Evolutionary conservation across 2,329 filamentous ascomycete genomes (phyloP), one percentile per base, ranked within the genome.

Genomic region (Endothia cerciana): DNA sequence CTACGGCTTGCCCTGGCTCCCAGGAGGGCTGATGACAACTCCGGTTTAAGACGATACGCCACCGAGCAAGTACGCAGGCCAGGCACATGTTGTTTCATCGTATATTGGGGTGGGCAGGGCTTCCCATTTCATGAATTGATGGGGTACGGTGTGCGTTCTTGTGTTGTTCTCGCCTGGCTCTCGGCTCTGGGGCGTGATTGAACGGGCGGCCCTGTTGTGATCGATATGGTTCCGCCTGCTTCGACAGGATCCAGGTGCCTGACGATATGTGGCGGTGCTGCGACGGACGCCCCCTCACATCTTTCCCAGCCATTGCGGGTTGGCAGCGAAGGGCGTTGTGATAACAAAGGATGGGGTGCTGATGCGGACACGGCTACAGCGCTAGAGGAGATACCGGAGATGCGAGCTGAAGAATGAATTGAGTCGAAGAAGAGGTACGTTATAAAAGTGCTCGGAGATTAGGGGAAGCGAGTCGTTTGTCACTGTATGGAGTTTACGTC

Each of bases 401-500:
- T 17, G 49, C 19, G n/a, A 57, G 1, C 3, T 13, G 53, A 36
- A 55, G 28, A 28, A 55, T 33, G 25, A 4, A 22, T 10, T 22
- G 33, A 56, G 53, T 10, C 13, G 33, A 56, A 33, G 10, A 40
- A 28, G 38, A 0, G 43, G 38, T 19, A 22, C 17, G 22, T 38
- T 41, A 41, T 13, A 1, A 19, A 22, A 28, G n/a, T 1, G 2
- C 51, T 17, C 15, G 17, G 40, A 19, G 10, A 25, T 7, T 11
- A 36, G 41, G 33, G 17, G 7, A 30, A n/a, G 19, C 3, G 15
- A 33, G 11, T 22, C 7, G n/a, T 36, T 57, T n/a, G 22, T 38
- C 45, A 45, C 40, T 56, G 56, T 38, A 60, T 49, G 55, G 61
- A 55, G 64, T 59, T 53, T 57, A 30, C 51, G n/a, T 53, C 56